Conservation (phyloP, 2,329 filamentous ascomycete species). For the Furcasterigmium sp. region DNA sequence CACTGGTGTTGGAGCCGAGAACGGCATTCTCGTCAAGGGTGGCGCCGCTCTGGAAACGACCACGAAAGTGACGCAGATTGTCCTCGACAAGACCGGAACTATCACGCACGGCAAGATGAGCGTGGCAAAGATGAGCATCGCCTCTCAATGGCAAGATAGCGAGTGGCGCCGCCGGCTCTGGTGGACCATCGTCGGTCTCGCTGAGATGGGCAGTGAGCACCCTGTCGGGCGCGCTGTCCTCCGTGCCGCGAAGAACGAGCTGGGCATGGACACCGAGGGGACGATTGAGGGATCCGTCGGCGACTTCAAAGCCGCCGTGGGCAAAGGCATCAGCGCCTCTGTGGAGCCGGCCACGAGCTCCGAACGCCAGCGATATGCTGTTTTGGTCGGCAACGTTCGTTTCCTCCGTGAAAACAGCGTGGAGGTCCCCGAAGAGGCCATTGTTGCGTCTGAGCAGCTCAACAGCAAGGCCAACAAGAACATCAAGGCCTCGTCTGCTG, state of each 20-base stretch:
- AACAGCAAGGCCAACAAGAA: constrained; percentile 39
- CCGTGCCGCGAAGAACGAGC: constrained; percentile 65
- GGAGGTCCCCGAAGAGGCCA: constrained; percentile 55
- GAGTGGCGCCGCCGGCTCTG: constrained; percentile 70
- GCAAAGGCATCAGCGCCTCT: constrained; percentile 75
- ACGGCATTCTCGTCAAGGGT: constrained; percentile 96
- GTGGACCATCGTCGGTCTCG: constrained; percentile 95
- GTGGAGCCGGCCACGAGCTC: constrained; percentile 70
- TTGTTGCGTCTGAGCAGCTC: constrained; percentile 57
- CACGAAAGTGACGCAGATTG: constrained; percentile 83
- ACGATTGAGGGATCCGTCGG: constrained; percentile 78
- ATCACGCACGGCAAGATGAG: constrained; percentile 95
- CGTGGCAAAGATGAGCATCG: constrained; percentile 67
- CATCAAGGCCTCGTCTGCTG: constrained; percentile 43
- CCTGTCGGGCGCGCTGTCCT: constrained; percentile 90
- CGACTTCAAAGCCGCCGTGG: constrained; percentile 78
- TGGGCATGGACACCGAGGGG: constrained; percentile 66
- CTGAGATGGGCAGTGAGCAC: constrained; percentile 93
- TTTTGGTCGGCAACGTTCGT: constrained; percentile 77
- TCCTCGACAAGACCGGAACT: constrained; percentile 95
- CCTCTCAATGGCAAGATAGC: constrained; percentile 62
- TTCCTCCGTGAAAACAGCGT: constrained; percentile 72
- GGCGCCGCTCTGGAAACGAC: constrained; percentile 87
- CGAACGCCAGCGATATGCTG: constrained; percentile 67
- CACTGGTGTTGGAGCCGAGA: constrained; percentile 91